Percentiles rank a stretch among this genome's conserved stretches.
phyloP scores from a whole-genome alignment of 331 rosid species.

The Ulmus americana region DNA sequence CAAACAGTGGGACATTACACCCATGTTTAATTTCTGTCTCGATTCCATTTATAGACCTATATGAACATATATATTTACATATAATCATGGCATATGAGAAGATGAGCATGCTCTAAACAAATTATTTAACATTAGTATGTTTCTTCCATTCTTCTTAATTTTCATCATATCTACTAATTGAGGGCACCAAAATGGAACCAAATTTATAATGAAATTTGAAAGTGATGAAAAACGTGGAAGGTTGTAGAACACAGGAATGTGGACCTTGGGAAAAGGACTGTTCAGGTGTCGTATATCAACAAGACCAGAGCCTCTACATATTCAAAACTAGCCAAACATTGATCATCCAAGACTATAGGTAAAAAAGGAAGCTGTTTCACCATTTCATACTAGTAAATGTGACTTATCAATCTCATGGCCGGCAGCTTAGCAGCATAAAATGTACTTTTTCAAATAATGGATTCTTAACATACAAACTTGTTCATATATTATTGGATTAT shows the following conservation, averaged over 20 bases:
- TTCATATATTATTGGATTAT: not conserved
- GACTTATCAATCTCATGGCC: not conserved
- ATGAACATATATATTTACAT: not conserved
- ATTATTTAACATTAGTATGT: not conserved
- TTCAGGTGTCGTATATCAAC: slow-evolving; percentile 5
- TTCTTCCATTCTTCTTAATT: slow-evolving; percentile 1
- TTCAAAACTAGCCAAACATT: slow-evolving; percentile 3
- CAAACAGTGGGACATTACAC: not conserved
- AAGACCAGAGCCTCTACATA: not conserved
- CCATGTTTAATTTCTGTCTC: not conserved
- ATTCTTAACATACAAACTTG: not conserved
- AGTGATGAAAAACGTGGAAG: not conserved
- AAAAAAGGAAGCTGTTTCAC: not conserved
- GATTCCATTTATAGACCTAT: not conserved
- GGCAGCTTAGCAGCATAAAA: slow-evolving; percentile 3
- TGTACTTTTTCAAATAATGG: not conserved
- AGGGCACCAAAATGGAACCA: not conserved
- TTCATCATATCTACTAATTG: not conserved
- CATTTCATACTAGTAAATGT: not conserved
- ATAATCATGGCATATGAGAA: not conserved
- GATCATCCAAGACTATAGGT: not conserved
- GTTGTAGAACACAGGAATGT: not conserved
- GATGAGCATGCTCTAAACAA: not conserved
- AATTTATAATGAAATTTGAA: not conserved
- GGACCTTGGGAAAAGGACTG: not conserved